phyloP scores from a whole-genome alignment of 495 filamentous ascomycete species.

The Talaromyces nanjingensis region DNA sequence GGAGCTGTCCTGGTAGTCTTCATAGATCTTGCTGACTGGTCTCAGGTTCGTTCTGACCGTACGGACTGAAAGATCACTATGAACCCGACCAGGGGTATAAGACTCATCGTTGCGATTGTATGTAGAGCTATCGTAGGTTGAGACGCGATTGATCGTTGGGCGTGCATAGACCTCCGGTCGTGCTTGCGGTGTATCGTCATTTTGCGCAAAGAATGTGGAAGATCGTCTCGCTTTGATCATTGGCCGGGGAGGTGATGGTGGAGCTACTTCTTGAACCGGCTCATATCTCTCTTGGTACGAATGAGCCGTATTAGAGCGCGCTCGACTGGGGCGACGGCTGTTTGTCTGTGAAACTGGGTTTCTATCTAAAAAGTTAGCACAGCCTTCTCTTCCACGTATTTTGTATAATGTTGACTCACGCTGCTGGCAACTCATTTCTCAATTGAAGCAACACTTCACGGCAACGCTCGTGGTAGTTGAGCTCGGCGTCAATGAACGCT shows the following conservation, averaged over 20 bases:
- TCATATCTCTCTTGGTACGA: conserved; percentile 54
- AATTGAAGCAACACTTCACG: conserved; percentile 65
- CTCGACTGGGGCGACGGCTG: conserved; percentile 36
- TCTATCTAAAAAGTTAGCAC: conserved; percentile 24
- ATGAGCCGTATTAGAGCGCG: conserved; percentile 56
- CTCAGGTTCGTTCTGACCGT: conserved; percentile 38
- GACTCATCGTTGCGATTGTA: conserved; percentile 44
- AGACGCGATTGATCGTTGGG: conserved; percentile 37
- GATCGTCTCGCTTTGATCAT: conserved; percentile 53
- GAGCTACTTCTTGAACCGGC: conserved; percentile 50
- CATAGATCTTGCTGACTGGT: conserved; percentile 29
- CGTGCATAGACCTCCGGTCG: conserved; percentile 27
- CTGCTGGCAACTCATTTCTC: conserved; percentile 61
- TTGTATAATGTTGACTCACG: conserved; percentile 38
- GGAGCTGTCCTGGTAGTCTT: conserved; percentile 57
- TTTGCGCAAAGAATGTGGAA: conserved; percentile 23
- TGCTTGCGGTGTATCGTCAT: conserved; percentile 29
- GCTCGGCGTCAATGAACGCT: conserved; percentile 80
- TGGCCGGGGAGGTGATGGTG: conserved; percentile 41
- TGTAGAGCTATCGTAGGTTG: conserved; percentile 52
- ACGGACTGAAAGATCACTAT: conserved; percentile 45
- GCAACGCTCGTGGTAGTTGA: conserved; percentile 86
- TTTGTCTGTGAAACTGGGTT: conserved; percentile 21
- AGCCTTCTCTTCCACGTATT: too few species aligned
- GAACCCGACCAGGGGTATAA: conserved; percentile 45